Conservation (phyloP, 1,139 yeast genomes). For the Candida anutae region DNA sequence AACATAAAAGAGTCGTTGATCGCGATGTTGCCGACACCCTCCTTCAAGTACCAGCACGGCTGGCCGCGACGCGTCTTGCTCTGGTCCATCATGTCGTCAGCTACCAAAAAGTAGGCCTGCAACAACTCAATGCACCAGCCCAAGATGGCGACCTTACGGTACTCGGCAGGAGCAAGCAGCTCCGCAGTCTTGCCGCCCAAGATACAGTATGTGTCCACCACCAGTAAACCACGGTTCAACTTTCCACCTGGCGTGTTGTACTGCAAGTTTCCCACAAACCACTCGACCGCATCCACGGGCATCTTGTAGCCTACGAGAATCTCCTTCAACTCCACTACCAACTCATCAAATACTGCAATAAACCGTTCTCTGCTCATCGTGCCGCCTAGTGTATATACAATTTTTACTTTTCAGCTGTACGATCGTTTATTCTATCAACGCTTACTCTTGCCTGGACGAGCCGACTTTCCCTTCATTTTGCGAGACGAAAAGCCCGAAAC, state of each 20-base stretch:
- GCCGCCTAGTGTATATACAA: background rate
- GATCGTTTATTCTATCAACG: constrained; percentile 17
- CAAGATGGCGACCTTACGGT: constrained; percentile 76
- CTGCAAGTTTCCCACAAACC: constrained; percentile 70
- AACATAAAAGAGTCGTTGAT: constrained; percentile 96
- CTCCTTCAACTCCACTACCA: constrained; percentile 65
- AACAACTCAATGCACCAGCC: constrained; percentile 96
- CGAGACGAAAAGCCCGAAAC: constrained; percentile 49
- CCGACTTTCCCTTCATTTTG: constrained; percentile 41
- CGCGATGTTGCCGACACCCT: constrained; percentile 83
- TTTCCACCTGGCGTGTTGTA: constrained; percentile 97
- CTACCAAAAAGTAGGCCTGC: constrained; percentile 95
- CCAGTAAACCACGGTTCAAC: constrained; percentile 92
- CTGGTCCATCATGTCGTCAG: constrained; percentile 98
- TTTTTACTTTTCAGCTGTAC: constrained; percentile 1
- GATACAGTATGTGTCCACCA: constrained; percentile 83
- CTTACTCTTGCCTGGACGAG: constrained; percentile 76
- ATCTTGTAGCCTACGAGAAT: constrained; percentile 65
- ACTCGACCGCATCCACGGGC: constrained; percentile 78
- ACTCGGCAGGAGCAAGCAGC: constrained; percentile 59
- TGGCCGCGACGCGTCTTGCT: constrained; percentile 97
- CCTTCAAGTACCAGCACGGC: constrained; percentile 91
- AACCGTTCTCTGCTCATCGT: constrained; percentile 46
- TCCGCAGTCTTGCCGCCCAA: constrained; percentile 54
- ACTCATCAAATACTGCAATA: constrained; percentile 62